Conservation (phyloP, 148 eudicot species). For the Fallopia convolvulus region DNA sequence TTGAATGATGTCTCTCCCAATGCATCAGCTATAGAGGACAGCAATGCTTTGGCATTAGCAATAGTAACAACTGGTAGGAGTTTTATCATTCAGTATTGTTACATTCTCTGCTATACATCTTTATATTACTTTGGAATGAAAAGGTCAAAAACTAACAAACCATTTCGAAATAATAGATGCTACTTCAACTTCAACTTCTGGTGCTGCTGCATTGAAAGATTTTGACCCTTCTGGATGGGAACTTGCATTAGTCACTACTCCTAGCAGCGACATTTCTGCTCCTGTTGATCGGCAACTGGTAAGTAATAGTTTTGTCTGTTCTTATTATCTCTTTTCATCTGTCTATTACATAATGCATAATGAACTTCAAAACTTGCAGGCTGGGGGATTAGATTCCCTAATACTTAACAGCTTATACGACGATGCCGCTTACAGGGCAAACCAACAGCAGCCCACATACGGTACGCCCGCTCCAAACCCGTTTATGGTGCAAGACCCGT, state of each 20-base stretch:
- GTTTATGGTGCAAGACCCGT: conserved; percentile 44
- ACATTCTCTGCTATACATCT: background rate
- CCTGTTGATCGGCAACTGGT: conserved; percentile 83
- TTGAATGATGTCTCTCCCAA: conserved; percentile 44
- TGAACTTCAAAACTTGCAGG: conserved; percentile 30
- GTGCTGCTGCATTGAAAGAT: conserved; percentile 37
- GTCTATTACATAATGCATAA: background rate
- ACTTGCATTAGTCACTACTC: conserved; percentile 88
- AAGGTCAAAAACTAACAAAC: background rate
- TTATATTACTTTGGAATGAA: background rate
- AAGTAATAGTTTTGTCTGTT: conserved; percentile 13
- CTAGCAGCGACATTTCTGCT: conserved; percentile 68
- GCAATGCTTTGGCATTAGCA: conserved; percentile 93
- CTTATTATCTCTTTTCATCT: background rate
- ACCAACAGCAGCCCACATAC: conserved; percentile 67
- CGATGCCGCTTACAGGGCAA: conserved; percentile 81
- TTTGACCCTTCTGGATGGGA: conserved; percentile 97
- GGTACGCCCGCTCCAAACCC: conserved; percentile 54
- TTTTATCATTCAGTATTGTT: background rate
- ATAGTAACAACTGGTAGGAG: conserved; percentile 65
- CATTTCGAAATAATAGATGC: conserved; percentile 23
- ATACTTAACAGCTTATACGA: conserved; percentile 82
- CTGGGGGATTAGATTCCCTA: conserved; percentile 94
- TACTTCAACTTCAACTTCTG: conserved; percentile 38
- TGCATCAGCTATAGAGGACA: conserved; percentile 79